phyloP scores from a whole-genome alignment of 768 basidiomycete genomes.

The Panaeolus papilionaceus region DNA sequence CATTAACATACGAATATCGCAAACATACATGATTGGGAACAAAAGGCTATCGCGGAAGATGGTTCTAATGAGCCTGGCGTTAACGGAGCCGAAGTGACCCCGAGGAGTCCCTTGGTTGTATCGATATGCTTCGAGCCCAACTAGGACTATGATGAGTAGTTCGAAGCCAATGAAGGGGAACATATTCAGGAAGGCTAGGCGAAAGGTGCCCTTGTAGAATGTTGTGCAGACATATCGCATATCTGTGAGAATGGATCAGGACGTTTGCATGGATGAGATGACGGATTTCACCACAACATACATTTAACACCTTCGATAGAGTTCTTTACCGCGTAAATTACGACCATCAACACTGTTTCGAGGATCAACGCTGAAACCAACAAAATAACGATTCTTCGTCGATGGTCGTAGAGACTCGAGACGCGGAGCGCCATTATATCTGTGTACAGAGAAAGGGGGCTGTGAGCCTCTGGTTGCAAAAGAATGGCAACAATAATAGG shows the following conservation, averaged over 20 bases:
- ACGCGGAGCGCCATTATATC: conserved; percentile 7
- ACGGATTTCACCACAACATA: neutral
- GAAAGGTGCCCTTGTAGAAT: neutral
- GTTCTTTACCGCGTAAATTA: neutral
- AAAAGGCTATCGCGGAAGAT: neutral
- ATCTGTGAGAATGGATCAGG: neutral
- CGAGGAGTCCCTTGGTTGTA: neutral
- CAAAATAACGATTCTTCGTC: neutral
- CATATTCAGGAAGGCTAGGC: neutral
- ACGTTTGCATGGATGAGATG: neutral
- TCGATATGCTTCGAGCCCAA: neutral
- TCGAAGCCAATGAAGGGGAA: neutral
- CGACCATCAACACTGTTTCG: neutral
- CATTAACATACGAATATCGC: no score
- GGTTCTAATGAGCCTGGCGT: neutral
- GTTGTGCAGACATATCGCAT: conserved; percentile 9
- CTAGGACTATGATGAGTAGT: neutral
- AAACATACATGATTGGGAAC: conserved; percentile 2
- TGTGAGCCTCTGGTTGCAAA: neutral
- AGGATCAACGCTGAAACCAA: neutral
- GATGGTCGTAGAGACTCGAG: conserved; percentile 2
- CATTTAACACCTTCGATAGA: neutral
- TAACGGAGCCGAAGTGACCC: neutral
- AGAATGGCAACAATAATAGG: neutral
- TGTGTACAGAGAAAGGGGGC: neutral